Conservation (phyloP, 1,284 basidiomycete species). For the Cystobasidium pallidum region DNA sequence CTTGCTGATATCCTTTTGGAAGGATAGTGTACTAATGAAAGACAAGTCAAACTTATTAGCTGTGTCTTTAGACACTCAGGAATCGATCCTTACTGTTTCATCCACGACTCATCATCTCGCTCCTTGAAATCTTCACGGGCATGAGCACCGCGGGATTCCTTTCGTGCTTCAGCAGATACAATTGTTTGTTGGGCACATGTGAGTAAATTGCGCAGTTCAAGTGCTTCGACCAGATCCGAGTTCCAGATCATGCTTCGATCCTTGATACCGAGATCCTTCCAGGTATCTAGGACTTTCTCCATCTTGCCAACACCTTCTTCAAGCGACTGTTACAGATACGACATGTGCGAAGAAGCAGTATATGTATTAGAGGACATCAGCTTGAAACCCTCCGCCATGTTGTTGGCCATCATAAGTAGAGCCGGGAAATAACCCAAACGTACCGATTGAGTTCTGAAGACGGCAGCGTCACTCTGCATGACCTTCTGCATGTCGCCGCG, state of each 20-base stretch:
- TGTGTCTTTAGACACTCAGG: slow-evolving; percentile 47
- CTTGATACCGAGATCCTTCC: slow-evolving; percentile 89
- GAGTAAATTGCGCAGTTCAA: slow-evolving; percentile 94
- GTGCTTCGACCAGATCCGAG: slow-evolving; percentile 92
- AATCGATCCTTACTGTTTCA: slow-evolving; percentile 63
- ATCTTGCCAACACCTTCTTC: slow-evolving; percentile 92
- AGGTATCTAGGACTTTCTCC: slow-evolving; percentile 81
- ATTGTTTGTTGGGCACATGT: slow-evolving; percentile 97
- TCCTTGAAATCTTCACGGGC: slow-evolving; percentile 92
- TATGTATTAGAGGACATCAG: not conserved
- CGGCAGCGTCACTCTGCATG: slow-evolving; percentile 73
- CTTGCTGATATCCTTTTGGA: slow-evolving; percentile 70
- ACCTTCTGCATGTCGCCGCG: slow-evolving; percentile 97
- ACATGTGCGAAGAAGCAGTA: not conserved
- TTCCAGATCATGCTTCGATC: slow-evolving; percentile 98
- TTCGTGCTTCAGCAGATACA: slow-evolving; percentile 88
- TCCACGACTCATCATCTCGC: slow-evolving; percentile 82
- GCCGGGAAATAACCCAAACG: slow-evolving; percentile 1
- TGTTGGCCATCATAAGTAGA: not conserved
- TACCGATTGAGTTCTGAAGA: slow-evolving; percentile 64
- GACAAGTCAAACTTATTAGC: slow-evolving; percentile 59
- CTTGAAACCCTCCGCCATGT: not conserved
- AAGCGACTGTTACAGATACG: slow-evolving; percentile 66
- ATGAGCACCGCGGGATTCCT: slow-evolving; percentile 96
- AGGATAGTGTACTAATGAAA: slow-evolving; percentile 68